Conservation (phyloP, 257 asterid species). For the Ballota nigra region DNA sequence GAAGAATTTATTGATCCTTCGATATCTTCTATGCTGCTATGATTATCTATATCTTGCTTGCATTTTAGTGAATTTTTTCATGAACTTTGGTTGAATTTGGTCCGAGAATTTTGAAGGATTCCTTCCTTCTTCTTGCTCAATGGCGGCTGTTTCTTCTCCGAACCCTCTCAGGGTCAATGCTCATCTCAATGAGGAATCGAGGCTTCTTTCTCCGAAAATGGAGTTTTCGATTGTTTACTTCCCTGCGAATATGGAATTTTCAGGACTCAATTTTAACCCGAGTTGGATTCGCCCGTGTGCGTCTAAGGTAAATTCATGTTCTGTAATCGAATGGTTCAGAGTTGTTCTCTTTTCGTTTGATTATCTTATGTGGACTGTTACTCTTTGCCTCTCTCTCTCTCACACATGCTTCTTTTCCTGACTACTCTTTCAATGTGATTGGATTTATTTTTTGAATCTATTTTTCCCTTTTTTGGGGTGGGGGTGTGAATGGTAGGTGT, state of each 20-base stretch:
- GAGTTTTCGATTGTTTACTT: conserved; percentile 38
- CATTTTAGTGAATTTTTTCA: neutral
- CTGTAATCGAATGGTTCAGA: neutral
- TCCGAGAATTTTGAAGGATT: neutral
- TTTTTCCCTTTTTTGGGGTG: neutral
- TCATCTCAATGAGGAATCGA: conserved; percentile 37
- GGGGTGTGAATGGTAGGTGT: neutral
- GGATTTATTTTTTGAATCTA: neutral
- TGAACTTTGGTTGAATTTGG: neutral
- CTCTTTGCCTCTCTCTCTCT: neutral
- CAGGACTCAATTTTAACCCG: conserved; percentile 36
- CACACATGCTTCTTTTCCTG: neutral
- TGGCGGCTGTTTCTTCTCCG: conserved; percentile 48
- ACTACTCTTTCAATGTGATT: neutral
- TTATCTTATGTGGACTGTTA: neutral
- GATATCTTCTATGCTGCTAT: neutral
- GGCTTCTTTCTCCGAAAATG: conserved; percentile 32
- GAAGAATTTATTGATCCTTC: neutral
- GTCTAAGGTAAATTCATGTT: conserved; percentile 37
- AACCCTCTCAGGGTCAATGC: conserved; percentile 40
- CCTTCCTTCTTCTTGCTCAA: conserved; percentile 23
- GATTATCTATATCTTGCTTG: neutral
- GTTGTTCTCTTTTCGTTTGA: neutral
- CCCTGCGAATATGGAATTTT: conserved; percentile 37
- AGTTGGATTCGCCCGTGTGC: conserved; percentile 31